Base-by-base conservation (phyloP, 768 basidiomycete species). In the Sarcomyxa edulis region DNA sequence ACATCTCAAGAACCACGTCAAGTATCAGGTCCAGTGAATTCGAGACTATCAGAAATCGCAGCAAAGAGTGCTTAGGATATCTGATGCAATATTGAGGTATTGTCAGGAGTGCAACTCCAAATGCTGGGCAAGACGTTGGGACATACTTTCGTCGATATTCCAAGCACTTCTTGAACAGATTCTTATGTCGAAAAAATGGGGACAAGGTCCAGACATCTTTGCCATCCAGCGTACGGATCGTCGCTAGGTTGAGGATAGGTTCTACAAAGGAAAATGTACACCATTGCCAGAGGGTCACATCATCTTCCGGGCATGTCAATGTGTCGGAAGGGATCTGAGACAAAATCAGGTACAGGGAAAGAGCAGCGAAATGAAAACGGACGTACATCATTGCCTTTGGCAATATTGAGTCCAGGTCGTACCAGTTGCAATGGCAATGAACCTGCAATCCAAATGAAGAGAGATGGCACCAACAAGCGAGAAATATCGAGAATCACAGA, bases 1-100 rank as follows among this genome's bases (percentile, higher is more conserved):
- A 84, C 42, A 81, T 48, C 48, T 82, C 75, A 18, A 84, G 56
- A 3, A 59, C 39, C 8, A 83, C 42, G 45, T 81, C 77, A 2
- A 85, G 56, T 24, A 80, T 77, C 22, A 85, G 58, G 52, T 85
- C 82, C 20, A 84, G 62, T 1, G 81, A 84, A 53, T 82, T 85
- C 5, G 81, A 81, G 4, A 61, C 69, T 9, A 85, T 47, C 12
- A 85, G 64, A 48, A 84, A 84, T 15, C 74, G 65, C 19, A 84
- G 59, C 19, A 84, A 62, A 4, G 78, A 76, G 50, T 77, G 74
- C 1, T 56, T 63, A 1, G 77, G 76, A 53, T 78, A 51, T 24
- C 76, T 80, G 42, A 14, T 19, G 33, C 18, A 6, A 21, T 7
- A 15, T 37, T 20, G 16, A 30, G 23, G 27, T 16, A n/a, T n/a